A percentile compares a stretch with the other conserved stretches of the same genome.
These are phyloP conservation scores for Solanum bukasovii DNA, from an alignment of 257 asterid species.

Conservation along the genomic window DNA sequence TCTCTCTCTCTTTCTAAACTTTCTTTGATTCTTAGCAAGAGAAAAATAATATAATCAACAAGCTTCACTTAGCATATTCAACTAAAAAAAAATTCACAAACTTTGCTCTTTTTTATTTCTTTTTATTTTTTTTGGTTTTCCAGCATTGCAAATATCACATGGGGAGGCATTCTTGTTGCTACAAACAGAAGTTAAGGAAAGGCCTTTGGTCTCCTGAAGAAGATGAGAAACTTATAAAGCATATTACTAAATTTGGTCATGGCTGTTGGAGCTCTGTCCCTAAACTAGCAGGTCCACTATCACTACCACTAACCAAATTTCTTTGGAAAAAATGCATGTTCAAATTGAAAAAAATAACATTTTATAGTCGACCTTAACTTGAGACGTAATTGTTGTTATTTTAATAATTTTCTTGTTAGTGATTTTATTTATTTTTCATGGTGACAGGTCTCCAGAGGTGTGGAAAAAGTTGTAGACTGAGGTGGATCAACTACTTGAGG, in stretches of 20 bases:
- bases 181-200: conserved; percentile 78
- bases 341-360: not conserved
- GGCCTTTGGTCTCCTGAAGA: conserved; percentile 99
- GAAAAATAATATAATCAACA: not conserved
- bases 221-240: conserved; percentile 85
- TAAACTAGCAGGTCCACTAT: conserved; percentile 59
- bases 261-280: conserved; percentile 99
- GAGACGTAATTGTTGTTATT: not conserved
- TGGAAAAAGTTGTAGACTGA: conserved; percentile 85
- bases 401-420: not conserved
- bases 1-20: not conserved
- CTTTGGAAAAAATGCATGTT: not conserved
- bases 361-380: not conserved
- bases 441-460: conserved; percentile 63
- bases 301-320: not conserved
- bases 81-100: not conserved
- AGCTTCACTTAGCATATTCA: not conserved
- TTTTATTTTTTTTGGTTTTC: not conserved
- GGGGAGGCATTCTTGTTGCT: conserved; percentile 96
- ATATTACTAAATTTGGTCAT: conserved; percentile 71
- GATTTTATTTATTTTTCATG: not conserved
- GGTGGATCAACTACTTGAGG: conserved; percentile 90
- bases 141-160: conserved; percentile 30
- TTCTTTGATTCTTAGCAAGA: conserved; percentile 1
- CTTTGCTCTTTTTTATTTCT: not conserved